Evolutionary conservation across 2,329 filamentous ascomycete species (phyloP), one percentile per base, ranked within the genome.

Genomic region (Ophiostoma angusticollis): DNA sequence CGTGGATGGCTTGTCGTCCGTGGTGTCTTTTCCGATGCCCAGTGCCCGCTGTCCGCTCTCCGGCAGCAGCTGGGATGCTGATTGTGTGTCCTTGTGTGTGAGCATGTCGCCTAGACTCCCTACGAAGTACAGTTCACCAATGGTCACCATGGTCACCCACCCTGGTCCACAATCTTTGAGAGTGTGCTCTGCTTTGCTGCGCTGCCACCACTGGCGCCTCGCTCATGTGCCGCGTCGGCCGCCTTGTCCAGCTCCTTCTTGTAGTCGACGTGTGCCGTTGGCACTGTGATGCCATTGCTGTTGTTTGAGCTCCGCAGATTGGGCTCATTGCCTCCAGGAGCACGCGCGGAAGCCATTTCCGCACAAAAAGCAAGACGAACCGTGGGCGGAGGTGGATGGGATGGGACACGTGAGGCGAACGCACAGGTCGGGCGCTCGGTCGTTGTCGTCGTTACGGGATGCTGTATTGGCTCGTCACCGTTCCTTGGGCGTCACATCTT

Each of bases 241-340:
- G 55, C 59, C 31, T 58, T 50, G 49, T 68, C 66, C 1, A 69
- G 59, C 47, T 61, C 56, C 24, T 60, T 46, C 51, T 69, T 69
- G 56, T 60, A 66, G 33, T 49, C 37, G 17, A 24, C n/a, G n/a
- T n/a, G 11, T n/a, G 27, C 6, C 27, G 6, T 8, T 8, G 29
- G 29, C 14, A 9, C 14, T 14, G 30, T 6, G 17, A 19, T 14
- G 30, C 30, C 8, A 17, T n/a, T n/a, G 11, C 4, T 28, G 25
- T 9, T n/a, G 25, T 2, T 9, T 11, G 4, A 13, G 25, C 25
- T n/a, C 25, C 5, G 12, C 7, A 13, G 6, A 12, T 7, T 12
- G 25, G 25, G 25, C 25, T 28, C 11, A n/a, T 31, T n/a, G n/a
- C n/a, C n/a, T n/a, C n/a, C n/a, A n/a, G n/a, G n/a, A n/a, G n/a